phyloP scores from a whole-genome alignment of 1,139 yeast genomes.

The Yamadazyma triangularis region DNA sequence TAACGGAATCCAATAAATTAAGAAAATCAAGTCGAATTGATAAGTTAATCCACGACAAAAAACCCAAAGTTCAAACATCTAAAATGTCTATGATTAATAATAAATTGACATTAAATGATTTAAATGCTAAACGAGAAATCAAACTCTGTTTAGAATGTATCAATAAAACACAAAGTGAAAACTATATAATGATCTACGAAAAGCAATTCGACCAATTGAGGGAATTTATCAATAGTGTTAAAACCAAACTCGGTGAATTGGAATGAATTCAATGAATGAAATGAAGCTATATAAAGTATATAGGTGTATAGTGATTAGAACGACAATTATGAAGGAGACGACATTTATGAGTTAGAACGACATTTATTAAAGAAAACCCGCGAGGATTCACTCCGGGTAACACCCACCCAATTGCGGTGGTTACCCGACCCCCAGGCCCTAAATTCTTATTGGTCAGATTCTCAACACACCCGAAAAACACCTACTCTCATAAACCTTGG shows the following conservation, averaged over 20 bases:
- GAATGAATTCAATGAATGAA: too few relatives aligned
- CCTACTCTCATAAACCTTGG: neutral
- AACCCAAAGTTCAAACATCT: slow-evolving; percentile 2
- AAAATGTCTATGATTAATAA: slow-evolving; percentile 11
- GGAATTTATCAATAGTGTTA: neutral
- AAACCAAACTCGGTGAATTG: too few relatives aligned
- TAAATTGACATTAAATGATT: slow-evolving; percentile 12
- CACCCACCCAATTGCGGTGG: too few relatives aligned
- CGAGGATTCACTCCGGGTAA: slow-evolving; percentile 7
- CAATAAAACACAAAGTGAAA: slow-evolving; percentile 1
- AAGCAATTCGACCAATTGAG: neutral
- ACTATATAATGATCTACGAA: slow-evolving; percentile 6
- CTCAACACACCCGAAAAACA: slow-evolving; percentile 3
- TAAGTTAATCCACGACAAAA: slow-evolving; percentile 1
- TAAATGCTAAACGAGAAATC: slow-evolving; percentile 19
- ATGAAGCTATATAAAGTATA: too few relatives aligned
- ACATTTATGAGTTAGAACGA: too few relatives aligned
- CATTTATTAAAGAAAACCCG: too few relatives aligned
- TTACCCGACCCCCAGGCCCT: too few relatives aligned
- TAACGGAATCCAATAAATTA: neutral
- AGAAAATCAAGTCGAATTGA: slow-evolving; percentile 5
- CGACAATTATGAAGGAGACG: too few relatives aligned
- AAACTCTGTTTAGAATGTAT: slow-evolving; percentile 20
- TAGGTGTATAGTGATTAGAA: too few relatives aligned
- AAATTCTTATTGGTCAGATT: slow-evolving; percentile 5